Evolutionary conservation across 192 early-diverging fungal species (phyloP), one percentile per base, ranked within the genome.

Genomic region (Coemansia sp.): DNA sequence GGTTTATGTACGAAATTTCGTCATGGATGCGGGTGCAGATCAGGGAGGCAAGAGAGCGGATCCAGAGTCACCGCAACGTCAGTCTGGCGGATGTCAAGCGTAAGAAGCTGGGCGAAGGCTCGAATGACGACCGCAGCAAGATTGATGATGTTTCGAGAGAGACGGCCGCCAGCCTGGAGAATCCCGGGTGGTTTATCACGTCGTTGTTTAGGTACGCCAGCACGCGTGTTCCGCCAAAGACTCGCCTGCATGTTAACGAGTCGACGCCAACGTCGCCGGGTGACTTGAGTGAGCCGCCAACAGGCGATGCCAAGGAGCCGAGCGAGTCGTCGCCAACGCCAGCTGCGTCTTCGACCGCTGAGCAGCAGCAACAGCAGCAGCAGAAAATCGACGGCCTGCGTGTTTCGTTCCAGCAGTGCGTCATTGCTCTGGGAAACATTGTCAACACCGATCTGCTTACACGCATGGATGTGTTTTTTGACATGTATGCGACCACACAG

Each of bases 381-480:
- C 9, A 3, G 49, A 34, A 30, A 2, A 42, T 65, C n/a, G 67
- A 66, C 34, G 55, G 53, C 19, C 38, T 73, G 14, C 66, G 78
- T n/a, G 66, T 93, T 25, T 82, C 87, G 18, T 85, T 95, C 40
- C 87, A 90, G 64, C 88, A 93, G 37, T 79, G 90, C 37, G 87
- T 96, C 6, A 74, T 77, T 15, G 94, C 89, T 9, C 77, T 96
- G 30, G 86, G 86, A 10, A 73, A 88, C 49, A 79, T 91, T 21
- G 84, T 91, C 46, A 83, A 87, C 62, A 81, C 84, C 18, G 93
- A 94, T 53, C 60, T 94, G 56, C 84, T 91, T 71, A 86, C 82
- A 1, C 83, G 84, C 1, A 86, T 94, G 64, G 83, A 85, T 23
- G 67, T 89, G 30, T 95, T 96, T 59, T 98, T 93, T 62, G 80